These are phyloP conservation scores for Trifolium repens DNA, from an alignment of 306 rosid species.

Conservation along the genomic window DNA sequence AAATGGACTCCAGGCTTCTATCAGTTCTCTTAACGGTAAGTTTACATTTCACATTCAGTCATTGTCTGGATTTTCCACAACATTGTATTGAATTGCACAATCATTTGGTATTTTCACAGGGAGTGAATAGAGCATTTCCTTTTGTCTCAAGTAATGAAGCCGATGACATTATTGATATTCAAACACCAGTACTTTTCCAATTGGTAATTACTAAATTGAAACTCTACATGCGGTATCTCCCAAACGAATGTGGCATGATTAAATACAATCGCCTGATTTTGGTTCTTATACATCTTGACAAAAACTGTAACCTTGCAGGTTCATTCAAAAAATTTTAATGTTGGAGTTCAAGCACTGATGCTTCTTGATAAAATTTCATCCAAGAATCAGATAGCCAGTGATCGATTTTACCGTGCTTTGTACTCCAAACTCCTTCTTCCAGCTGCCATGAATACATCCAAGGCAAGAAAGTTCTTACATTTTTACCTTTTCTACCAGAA, in stretches of 20 bases:
- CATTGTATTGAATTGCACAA: neutral
- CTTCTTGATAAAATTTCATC: constrained; percentile 96
- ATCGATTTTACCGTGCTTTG: constrained; percentile 89
- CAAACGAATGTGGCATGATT: constrained; percentile 5
- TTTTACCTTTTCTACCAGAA: neutral
- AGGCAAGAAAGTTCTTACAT: constrained; percentile 52
- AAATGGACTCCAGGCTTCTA: constrained; percentile 87
- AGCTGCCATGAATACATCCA: constrained; percentile 87
- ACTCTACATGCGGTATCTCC: neutral
- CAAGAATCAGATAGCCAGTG: constrained; percentile 89
- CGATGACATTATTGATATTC: constrained; percentile 87
- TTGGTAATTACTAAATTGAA: constrained; percentile 61
- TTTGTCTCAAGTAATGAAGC: constrained; percentile 81
- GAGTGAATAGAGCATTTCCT: constrained; percentile 96
- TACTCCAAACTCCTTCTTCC: constrained; percentile 91
- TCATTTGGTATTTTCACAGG: constrained; percentile 55
- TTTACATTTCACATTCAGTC: constrained; percentile 17
- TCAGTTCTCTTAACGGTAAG: constrained; percentile 84
- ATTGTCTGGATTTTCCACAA: constrained; percentile 2
- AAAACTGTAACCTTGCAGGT: constrained; percentile 62
- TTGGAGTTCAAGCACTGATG: constrained; percentile 91
- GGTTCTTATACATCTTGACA: constrained; percentile 34
- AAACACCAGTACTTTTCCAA: constrained; percentile 91
- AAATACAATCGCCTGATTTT: constrained; percentile 14
- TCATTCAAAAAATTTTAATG: constrained; percentile 90